phyloP scores from a whole-genome alignment of 73 alveolate species.

The Durusdinium trenchii region DNA sequence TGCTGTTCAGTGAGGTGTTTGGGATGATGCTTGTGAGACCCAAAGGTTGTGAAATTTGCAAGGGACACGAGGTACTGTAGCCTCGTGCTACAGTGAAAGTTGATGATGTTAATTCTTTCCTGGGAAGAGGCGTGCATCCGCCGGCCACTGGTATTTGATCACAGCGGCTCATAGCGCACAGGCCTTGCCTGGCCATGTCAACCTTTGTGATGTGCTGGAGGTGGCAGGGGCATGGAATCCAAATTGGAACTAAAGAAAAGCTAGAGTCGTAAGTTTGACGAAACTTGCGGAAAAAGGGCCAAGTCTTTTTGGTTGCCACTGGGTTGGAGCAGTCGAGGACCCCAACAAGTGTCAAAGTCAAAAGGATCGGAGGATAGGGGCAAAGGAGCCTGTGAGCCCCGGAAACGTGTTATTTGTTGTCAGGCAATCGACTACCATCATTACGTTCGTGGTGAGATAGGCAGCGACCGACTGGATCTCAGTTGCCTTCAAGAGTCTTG shows the following conservation, averaged over 20 bases:
- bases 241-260: no score
- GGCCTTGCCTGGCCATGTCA: constrained; percentile 66
- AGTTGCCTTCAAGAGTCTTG: no score
- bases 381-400: background rate
- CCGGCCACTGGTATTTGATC: background rate
- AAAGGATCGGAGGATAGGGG: background rate
- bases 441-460: background rate
- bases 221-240: no score
- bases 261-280: background rate
- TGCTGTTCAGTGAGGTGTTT: constrained; percentile 29
- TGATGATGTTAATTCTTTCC: background rate
- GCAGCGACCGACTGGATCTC: background rate
- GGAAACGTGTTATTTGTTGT: background rate
- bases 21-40: background rate
- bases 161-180: no score
- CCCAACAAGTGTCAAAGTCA: background rate
- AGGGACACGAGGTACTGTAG: no score
- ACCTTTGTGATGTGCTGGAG: constrained; percentile 56
- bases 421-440: constrained; percentile 52
- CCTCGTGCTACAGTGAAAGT: no score
- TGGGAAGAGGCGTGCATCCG: background rate
- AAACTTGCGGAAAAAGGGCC: background rate
- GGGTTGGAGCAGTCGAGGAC: background rate
- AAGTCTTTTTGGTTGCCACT: background rate
- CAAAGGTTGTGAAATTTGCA: background rate